Percentiles rank a stretch among this genome's conserved stretches.
These are phyloP conservation scores for Zea mays DNA, from an alignment of 176 grass and related monocot genomes.

Conservation along the genomic window DNA sequence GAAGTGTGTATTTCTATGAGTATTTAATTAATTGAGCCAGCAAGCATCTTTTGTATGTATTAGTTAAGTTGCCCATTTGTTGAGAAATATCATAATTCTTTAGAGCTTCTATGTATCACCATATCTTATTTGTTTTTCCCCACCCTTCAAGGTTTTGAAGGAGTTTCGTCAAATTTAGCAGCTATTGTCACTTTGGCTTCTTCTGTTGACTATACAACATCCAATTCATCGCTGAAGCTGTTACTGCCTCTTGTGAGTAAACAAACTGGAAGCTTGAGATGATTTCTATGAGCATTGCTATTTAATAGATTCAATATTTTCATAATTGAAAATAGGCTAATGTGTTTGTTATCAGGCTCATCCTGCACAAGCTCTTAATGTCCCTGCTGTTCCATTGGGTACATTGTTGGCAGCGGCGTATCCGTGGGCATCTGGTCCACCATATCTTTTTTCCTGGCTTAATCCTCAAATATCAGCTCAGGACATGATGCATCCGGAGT, in stretches of 20 bases:
- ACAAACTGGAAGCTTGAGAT: constrained; percentile 8
- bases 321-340: neutral
- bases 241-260: constrained; percentile 75
- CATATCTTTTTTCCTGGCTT: constrained; percentile 78
- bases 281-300: neutral
- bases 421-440: constrained; percentile 64
- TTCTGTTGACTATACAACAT: constrained; percentile 78
- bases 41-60: neutral
- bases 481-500: constrained; percentile 81
- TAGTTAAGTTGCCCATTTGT: neutral
- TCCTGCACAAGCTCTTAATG: constrained; percentile 75
- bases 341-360: constrained; percentile 48
- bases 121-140: constrained; percentile 13
- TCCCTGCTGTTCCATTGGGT: constrained; percentile 72
- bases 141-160: constrained; percentile 48
- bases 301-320: constrained; percentile 25
- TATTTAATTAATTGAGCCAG: neutral
- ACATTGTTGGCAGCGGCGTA: constrained; percentile 68
- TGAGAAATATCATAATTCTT: constrained; percentile 6
- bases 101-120: neutral
- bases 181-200: constrained; percentile 80
- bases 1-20: neutral
- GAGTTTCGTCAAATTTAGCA: constrained; percentile 49
- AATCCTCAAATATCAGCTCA: constrained; percentile 79
- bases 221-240: constrained; percentile 79